A percentile compares a stretch with the other conserved stretches of the same genome.
phyloP scores from a whole-genome alignment of 2,329 filamentous ascomycete species.

The Ophiostoma triangulosporum region DNA sequence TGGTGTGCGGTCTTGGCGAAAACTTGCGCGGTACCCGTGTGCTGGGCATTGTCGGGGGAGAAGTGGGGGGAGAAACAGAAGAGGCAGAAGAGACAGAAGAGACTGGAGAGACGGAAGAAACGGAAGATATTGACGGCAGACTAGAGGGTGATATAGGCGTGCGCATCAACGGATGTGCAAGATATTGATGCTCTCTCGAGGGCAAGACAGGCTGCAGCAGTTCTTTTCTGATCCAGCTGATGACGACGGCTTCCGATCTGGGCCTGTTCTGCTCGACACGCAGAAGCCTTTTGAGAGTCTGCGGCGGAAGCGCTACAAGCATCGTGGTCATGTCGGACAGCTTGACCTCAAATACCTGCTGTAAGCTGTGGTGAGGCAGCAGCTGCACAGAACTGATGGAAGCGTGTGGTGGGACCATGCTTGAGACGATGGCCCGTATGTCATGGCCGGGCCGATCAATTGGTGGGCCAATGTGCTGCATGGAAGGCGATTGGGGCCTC shows the following conservation, averaged over 20 bases:
- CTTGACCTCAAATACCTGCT: constrained; percentile 29
- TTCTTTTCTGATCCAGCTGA: constrained; percentile 29
- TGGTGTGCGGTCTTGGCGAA: background rate
- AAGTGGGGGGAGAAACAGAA: background rate
- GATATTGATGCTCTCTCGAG: background rate
- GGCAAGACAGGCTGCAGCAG: background rate
- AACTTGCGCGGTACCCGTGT: background rate
- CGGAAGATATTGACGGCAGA: background rate
- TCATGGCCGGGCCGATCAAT: constrained; percentile 15
- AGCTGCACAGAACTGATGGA: constrained; percentile 22
- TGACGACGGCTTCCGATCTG: constrained; percentile 29
- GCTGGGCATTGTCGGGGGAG: background rate
- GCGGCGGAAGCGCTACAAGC: constrained; percentile 30
- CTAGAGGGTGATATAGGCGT: background rate
- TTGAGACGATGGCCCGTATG: constrained; percentile 24
- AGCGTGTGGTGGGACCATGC: constrained; percentile 18
- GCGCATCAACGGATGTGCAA: background rate
- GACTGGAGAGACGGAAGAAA: background rate
- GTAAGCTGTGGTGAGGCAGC: constrained; percentile 21
- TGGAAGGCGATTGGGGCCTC: constrained; percentile 16
- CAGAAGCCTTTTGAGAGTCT: constrained; percentile 29
- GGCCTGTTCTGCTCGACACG: constrained; percentile 33
- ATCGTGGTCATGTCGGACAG: constrained; percentile 28
- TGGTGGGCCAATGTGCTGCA: constrained; percentile 21
- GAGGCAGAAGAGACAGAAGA: background rate